Conservation (phyloP, 2,329 filamentous ascomycete species). For the Cladorrhinum sp. region DNA sequence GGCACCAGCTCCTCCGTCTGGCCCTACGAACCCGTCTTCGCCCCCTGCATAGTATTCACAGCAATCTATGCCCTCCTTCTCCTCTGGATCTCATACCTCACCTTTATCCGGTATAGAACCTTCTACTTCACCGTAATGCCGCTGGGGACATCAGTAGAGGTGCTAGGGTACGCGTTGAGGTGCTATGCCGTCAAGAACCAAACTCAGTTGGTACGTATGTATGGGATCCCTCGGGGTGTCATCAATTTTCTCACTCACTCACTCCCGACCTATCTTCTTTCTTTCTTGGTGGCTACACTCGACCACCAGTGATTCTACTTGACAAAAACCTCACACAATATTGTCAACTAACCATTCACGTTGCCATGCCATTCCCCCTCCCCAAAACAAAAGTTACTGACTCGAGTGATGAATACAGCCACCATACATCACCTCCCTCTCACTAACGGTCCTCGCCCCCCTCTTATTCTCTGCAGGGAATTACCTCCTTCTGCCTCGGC, state of each 20-base stretch:
- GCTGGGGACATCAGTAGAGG: slow-evolving; percentile 42
- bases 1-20: slow-evolving; percentile 33
- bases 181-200: slow-evolving; percentile 16
- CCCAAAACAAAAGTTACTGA: no score
- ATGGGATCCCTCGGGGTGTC: no score
- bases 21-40: slow-evolving; percentile 43
- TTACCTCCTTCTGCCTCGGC: slow-evolving; percentile 49
- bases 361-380: no score
- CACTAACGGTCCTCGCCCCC: slow-evolving; percentile 38
- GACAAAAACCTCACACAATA: no score
- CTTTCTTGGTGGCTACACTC: not conserved
- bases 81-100: slow-evolving; percentile 26
- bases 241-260: no score
- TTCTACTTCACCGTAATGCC: slow-evolving; percentile 45
- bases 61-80: slow-evolving; percentile 12
- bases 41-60: slow-evolving; percentile 32
- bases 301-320: no score
- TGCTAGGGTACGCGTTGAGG: slow-evolving; percentile 28
- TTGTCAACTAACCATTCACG: no score
- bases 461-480: slow-evolving; percentile 49
- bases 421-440: slow-evolving; percentile 14
- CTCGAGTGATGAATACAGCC: not conserved
- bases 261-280: not conserved
- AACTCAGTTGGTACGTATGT: not conserved
- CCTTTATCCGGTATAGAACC: slow-evolving; percentile 40